These are phyloP conservation scores for Phytophthora colocasiae DNA, from an alignment of 352 stramenopile species.

Conservation along the genomic window DNA sequence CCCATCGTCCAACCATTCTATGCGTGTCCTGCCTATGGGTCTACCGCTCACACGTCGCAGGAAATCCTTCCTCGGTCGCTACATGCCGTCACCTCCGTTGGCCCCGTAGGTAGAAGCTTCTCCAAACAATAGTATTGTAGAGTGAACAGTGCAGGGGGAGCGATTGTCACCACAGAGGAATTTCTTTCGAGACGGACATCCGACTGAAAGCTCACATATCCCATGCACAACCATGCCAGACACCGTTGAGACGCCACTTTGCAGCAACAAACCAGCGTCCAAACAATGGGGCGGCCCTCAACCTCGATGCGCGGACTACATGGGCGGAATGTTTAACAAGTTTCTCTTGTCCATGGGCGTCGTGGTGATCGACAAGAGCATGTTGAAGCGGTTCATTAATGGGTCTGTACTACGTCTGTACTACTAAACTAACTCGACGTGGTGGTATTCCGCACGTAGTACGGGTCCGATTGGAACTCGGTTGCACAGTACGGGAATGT, in stretches of 20 bases:
- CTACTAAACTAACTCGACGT: slow-evolving; percentile 19
- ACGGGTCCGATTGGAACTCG: slow-evolving; percentile 50
- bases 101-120: too few relatives aligned
- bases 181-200: slow-evolving; percentile 16
- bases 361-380: slow-evolving; percentile 18
- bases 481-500: slow-evolving; percentile 68
- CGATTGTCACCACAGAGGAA: background rate
- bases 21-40: too few relatives aligned
- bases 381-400: slow-evolving; percentile 14
- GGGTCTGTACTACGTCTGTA: slow-evolving; percentile 12
- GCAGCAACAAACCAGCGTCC: slow-evolving; percentile 13
- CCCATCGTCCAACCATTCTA: too few relatives aligned
- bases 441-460: slow-evolving; percentile 47
- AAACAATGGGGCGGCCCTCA: slow-evolving; percentile 23
- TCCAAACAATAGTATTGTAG: background rate
- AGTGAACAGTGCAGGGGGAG: background rate
- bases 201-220: slow-evolving; percentile 4
- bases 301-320: background rate
- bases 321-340: background rate
- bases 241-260: slow-evolving; percentile 24
- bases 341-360: slow-evolving; percentile 15
- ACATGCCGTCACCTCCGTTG: background rate
- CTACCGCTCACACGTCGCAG: too few relatives aligned
- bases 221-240: slow-evolving; percentile 5
- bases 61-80: too few relatives aligned